These are phyloP conservation scores for Claviceps sp. DNA, from an alignment of 2,329 filamentous ascomycete genomes.

Conservation along the genomic window DNA sequence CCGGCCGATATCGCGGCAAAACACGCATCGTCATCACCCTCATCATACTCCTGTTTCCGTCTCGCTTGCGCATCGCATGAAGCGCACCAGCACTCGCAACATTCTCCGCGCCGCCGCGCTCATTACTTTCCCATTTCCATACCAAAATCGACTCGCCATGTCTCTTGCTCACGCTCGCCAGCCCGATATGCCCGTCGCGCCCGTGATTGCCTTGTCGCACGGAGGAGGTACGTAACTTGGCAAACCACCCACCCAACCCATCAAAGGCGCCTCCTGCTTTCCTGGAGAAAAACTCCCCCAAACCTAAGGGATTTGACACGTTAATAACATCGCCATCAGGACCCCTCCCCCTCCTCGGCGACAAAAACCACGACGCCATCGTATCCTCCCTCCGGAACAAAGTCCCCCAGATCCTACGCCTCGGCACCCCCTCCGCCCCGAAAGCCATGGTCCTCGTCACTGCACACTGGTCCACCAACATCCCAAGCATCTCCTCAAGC, in stretches of 20 bases:
- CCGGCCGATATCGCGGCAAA: no score
- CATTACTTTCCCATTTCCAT: no score
- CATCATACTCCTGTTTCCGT: no score
- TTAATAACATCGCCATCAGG: slow-evolving; percentile 18
- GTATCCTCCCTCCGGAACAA: slow-evolving; percentile 36
- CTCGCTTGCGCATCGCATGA: no score
- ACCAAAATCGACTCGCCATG: no score
- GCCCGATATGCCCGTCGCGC: slow-evolving; percentile 25
- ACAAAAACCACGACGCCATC: slow-evolving; percentile 37
- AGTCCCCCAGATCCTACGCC: slow-evolving; percentile 41
- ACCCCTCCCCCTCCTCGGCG: slow-evolving; percentile 44
- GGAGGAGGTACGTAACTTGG: slow-evolving; percentile 25
- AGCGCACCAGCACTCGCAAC: no score
- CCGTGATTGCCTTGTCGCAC: slow-evolving; percentile 35
- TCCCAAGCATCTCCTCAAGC: slow-evolving; percentile 37
- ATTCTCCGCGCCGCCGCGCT: no score
- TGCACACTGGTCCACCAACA: slow-evolving; percentile 40
- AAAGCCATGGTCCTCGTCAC: slow-evolving; percentile 43
- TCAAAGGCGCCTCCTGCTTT: no score
- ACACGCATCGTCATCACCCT: no score
- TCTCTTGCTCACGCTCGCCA: background rate
- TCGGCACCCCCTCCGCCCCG: slow-evolving; percentile 35
- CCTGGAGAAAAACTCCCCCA: no score
- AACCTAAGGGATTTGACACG: no score
- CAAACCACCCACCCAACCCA: no score